Conservation (phyloP, 441 rosid genomes). For the Erodium trifolium region DNA sequence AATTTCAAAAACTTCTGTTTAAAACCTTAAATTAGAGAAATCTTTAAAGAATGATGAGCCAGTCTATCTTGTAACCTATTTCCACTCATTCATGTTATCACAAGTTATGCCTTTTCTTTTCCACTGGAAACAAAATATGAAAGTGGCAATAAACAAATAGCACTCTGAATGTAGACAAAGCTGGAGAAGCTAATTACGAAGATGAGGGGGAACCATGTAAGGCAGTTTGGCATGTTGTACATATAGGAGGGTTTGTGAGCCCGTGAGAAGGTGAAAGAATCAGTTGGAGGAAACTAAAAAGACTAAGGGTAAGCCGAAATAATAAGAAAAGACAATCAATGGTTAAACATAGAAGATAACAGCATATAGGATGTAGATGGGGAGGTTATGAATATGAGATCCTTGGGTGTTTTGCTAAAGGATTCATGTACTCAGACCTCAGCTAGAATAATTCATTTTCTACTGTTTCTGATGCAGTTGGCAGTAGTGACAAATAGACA, state of each 20-base stretch:
- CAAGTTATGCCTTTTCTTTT: not conserved
- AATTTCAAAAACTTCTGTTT: conserved; percentile 16
- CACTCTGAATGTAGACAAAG: not conserved
- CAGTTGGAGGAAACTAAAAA: not conserved
- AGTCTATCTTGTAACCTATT: conserved; percentile 5
- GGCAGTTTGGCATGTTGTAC: not conserved
- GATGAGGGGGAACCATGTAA: too few relatives aligned
- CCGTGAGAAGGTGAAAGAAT: not conserved
- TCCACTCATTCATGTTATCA: conserved; percentile 1
- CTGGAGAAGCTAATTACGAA: too few relatives aligned
- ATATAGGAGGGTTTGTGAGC: not conserved
- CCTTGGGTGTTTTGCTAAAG: not conserved
- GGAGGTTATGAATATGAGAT: not conserved
- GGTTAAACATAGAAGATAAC: not conserved
- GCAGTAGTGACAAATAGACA: not conserved
- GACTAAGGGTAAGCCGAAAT: not conserved
- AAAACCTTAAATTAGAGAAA: conserved; percentile 16
- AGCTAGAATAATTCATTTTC: not conserved
- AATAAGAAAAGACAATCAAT: not conserved
- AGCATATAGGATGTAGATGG: not conserved
- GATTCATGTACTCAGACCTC: not conserved
- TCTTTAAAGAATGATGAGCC: not conserved
- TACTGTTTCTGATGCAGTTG: not conserved
- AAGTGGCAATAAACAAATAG: not conserved
- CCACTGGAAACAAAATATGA: not conserved